These are phyloP conservation scores for Colletotrichum kahawae DNA, from an alignment of 2,329 filamentous ascomycete genomes.

Conservation along the genomic window DNA sequence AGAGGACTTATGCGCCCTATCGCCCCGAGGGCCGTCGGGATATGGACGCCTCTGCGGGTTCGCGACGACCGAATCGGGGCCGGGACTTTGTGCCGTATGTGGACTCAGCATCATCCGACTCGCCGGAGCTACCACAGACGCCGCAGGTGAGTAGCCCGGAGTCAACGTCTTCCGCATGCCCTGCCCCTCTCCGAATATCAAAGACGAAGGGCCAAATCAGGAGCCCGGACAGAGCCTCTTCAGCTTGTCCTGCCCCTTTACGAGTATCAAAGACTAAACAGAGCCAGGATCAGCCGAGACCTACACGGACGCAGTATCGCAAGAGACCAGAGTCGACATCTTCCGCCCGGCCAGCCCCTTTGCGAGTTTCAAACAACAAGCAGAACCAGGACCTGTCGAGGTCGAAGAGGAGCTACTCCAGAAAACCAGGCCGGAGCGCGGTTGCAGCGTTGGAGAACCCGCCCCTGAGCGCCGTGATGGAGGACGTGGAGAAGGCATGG, in stretches of 20 bases:
- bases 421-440: background rate
- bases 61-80: background rate
- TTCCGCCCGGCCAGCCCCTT: background rate
- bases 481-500: background rate
- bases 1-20: background rate
- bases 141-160: background rate
- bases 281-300: background rate
- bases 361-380: background rate
- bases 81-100: background rate
- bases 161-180: background rate
- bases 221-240: background rate
- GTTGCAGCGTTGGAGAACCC: background rate
- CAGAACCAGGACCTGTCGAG: background rate
- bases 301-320: background rate
- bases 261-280: background rate
- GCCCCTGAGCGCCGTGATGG: background rate
- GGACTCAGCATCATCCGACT: background rate
- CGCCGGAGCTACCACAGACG: background rate
- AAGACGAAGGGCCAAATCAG: background rate
- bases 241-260: background rate
- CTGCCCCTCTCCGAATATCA: background rate
- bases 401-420: background rate
- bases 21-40: background rate
- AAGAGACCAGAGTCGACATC: background rate
- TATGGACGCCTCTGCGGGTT: background rate